Conservation (phyloP, 73 alveolate genomes). For the Loxodes magnus region DNA sequence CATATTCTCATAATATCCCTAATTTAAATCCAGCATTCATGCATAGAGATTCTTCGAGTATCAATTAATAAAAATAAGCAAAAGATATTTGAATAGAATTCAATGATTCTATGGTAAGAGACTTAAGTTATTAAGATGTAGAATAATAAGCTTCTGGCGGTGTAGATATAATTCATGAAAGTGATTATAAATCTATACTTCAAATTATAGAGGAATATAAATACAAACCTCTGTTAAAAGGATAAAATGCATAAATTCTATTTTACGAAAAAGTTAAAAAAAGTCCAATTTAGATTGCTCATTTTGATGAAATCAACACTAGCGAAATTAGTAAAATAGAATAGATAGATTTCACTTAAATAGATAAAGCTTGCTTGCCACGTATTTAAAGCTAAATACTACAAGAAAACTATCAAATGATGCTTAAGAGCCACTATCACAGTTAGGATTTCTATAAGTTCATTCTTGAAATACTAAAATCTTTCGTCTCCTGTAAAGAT, state of each 20-base stretch:
- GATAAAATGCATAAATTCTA: constrained; percentile 91
- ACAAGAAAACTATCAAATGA: not conserved
- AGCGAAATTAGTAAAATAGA: constrained; percentile 3
- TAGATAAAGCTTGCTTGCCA: constrained; percentile 24
- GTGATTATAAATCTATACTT: too few species aligned
- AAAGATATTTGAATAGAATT: constrained; percentile 75
- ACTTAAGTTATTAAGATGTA: constrained; percentile 30
- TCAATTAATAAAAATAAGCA: constrained; percentile 12
- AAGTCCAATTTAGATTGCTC: constrained; percentile 32
- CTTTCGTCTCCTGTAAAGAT: too few species aligned
- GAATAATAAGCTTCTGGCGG: constrained; percentile 83
- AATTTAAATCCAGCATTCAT: too few species aligned
- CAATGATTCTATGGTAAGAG: constrained; percentile 66
- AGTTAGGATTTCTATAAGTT: constrained; percentile 3
- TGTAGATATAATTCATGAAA: constrained; percentile 33
- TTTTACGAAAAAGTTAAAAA: constrained; percentile 79
- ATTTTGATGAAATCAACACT: constrained; percentile 6
- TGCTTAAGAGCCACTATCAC: not conserved
- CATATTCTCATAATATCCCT: constrained; percentile 32
- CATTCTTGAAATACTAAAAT: not conserved
- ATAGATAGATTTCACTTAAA: not conserved
- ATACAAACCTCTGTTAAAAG: constrained; percentile 42
- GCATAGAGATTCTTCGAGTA: too few species aligned
- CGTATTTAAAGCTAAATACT: constrained; percentile 6
- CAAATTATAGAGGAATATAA: constrained; percentile 24